Percentiles rank a stretch among this genome's conserved stretches.
phyloP scores from a whole-genome alignment of 768 basidiomycete species.

The Strobilomyces dryophilus region DNA sequence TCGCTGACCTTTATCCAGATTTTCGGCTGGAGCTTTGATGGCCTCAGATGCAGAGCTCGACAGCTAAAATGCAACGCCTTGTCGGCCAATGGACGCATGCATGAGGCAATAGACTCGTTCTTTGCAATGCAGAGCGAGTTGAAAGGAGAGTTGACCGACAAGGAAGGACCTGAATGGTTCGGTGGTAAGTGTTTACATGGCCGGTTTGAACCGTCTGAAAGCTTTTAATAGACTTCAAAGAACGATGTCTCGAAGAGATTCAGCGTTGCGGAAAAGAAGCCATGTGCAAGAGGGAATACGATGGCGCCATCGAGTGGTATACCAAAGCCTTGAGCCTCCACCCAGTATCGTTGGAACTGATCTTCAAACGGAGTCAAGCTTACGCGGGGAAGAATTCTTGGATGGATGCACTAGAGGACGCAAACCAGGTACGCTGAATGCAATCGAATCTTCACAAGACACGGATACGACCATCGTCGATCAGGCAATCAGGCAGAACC shows the following conservation, averaged over 20 bases:
- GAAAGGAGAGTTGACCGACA: background rate
- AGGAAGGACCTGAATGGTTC: background rate
- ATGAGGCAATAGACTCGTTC: background rate
- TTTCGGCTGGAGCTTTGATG: conserved; percentile 11
- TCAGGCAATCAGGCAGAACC: background rate
- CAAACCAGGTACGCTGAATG: background rate
- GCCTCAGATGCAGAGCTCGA: background rate
- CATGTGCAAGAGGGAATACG: background rate
- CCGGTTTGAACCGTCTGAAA: background rate
- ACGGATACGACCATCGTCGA: background rate
- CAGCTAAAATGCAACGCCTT: conserved; percentile 1
- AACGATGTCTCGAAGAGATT: background rate
- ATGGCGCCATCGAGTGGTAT: background rate
- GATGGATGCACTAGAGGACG: conserved; percentile 8
- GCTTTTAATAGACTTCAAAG: background rate
- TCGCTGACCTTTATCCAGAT: conserved; percentile 1
- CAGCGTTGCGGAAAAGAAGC: conserved; percentile 2
- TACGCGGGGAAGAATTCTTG: background rate
- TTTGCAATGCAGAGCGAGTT: background rate
- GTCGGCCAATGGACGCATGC: background rate
- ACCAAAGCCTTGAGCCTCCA: background rate
- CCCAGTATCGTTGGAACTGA: background rate
- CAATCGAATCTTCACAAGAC: background rate
- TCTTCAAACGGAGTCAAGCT: conserved; percentile 11
- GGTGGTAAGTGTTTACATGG: background rate